Evolutionary conservation across 768 basidiomycete species (phyloP).

Genomic region (Wakefieldia striispora): DNA sequence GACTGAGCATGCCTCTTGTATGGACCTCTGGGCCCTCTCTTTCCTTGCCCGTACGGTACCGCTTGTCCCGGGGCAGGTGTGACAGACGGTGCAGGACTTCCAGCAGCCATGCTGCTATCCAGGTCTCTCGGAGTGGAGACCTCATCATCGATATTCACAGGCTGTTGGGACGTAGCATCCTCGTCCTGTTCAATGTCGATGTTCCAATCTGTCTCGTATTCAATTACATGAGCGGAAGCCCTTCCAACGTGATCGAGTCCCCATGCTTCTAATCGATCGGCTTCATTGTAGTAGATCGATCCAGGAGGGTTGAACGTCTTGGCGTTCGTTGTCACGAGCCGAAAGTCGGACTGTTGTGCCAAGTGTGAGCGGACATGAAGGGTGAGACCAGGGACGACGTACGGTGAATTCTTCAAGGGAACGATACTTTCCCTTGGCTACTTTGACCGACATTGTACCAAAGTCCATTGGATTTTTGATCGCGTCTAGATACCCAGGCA

Average conservation of each 20-base stretch:
- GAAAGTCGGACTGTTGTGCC: constrained; percentile 55
- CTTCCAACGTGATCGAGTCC: constrained; percentile 72
- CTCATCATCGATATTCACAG: constrained; percentile 37
- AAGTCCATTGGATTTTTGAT: constrained; percentile 92
- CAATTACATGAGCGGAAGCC: constrained; percentile 70
- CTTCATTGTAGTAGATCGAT: constrained; percentile 72
- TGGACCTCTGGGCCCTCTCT: constrained; percentile 50
- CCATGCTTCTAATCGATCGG: constrained; percentile 67
- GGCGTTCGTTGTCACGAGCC: constrained; percentile 70
- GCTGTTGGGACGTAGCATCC: constrained; percentile 24
- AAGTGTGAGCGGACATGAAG: neutral
- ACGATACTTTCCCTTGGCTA: constrained; percentile 71
- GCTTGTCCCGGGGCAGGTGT: constrained; percentile 32
- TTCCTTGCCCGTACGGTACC: constrained; percentile 10
- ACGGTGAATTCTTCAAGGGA: constrained; percentile 80
- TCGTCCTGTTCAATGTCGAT: constrained; percentile 74
- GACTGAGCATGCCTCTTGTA: constrained; percentile 50
- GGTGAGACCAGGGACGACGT: constrained; percentile 23
- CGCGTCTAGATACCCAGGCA: constrained; percentile 62
- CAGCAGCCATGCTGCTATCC: constrained; percentile 40
- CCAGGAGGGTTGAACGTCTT: constrained; percentile 75
- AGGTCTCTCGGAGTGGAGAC: constrained; percentile 44
- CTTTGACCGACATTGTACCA: constrained; percentile 80
- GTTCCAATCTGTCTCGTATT: constrained; percentile 83
- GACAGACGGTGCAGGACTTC: constrained; percentile 47